A percentile compares a stretch with the other conserved stretches of the same genome.
These are phyloP conservation scores for Debaryomyces maramus DNA, from an alignment of 805 yeast genomes.

Conservation along the genomic window DNA sequence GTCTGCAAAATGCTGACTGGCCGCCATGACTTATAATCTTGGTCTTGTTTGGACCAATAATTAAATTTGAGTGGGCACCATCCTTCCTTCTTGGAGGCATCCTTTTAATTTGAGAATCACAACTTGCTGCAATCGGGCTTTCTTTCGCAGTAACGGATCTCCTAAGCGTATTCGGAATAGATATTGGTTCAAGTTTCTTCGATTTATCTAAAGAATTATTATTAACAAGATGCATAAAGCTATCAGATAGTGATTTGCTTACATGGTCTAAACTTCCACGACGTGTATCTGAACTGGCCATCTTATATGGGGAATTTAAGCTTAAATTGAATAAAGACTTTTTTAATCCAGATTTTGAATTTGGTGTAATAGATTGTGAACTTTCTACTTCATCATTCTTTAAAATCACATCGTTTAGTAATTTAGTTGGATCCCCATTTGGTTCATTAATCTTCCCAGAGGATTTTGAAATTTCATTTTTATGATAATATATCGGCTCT, in stretches of 20 bases:
- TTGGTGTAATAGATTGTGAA: slow-evolving; percentile 5
- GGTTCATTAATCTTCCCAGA: slow-evolving; percentile 2
- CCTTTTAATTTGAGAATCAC: slow-evolving; percentile 31
- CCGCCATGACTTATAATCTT: slow-evolving; percentile 45
- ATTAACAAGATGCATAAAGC: slow-evolving; percentile 25
- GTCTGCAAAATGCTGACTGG: slow-evolving; percentile 34
- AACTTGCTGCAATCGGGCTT: slow-evolving; percentile 25
- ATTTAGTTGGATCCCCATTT: slow-evolving; percentile 13
- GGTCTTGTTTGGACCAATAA: slow-evolving; percentile 43
- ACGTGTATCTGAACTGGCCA: slow-evolving; percentile 6
- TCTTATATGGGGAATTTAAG: slow-evolving; percentile 17
- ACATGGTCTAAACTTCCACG: slow-evolving; percentile 21
- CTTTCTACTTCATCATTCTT: slow-evolving; percentile 8
- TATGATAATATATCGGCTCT: slow-evolving; percentile 25
- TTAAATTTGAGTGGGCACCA: slow-evolving; percentile 43
- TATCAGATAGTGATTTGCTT: slow-evolving; percentile 31
- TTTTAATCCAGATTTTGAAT: slow-evolving; percentile 1
- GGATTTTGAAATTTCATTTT: not conserved
- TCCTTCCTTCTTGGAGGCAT: slow-evolving; percentile 29
- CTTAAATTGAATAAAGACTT: slow-evolving; percentile 16
- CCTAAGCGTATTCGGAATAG: not conserved
- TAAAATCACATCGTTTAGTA: slow-evolving; percentile 19
- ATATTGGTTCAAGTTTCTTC: not conserved
- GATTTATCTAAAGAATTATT: not conserved
- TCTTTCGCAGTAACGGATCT: slow-evolving; percentile 4